Evolutionary conservation across 257 asterid genomes (phyloP), one percentile per base, ranked within the genome.

Genomic region (Mentha longifolia): DNA sequence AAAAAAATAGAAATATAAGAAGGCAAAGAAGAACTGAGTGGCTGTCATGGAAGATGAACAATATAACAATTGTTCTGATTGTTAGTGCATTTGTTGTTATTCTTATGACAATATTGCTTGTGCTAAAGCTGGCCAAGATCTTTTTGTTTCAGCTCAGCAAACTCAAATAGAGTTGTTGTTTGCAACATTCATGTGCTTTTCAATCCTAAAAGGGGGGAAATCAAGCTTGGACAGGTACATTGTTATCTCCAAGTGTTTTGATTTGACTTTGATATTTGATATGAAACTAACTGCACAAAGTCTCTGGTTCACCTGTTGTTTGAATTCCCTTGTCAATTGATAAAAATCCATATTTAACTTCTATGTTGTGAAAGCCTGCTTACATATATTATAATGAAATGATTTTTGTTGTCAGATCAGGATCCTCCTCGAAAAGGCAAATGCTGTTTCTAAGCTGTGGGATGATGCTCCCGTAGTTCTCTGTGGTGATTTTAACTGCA

Each of bases 401-500:
- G 72, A 25, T 81, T 61, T 78, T 72, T 63, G 54, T 70, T 67
- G 77, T 52, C 92, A 94, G 98, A 82, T 91, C 56, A 89, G 98
- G 85, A 78, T 83, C 77, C 98, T 94, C 76, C 91, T 94, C 35
- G 83, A 82, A 20, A 86, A 78, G 82, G 98, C 98, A 72, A 71
- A 84, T 78, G 83, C 84, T 75, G 85, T 91, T 79, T 86, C 96
- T 47, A 91, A 85, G 82, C 95, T 84, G 81, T 94, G 98, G 98
- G 91, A 85, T 81, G 88, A 85, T 78, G 92, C 97, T 78, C 96
- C 96, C 59, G 41, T 94, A 47, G 82, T 91, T 71, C 61, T 94
- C 65, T 94, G 98, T 84, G 98, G 98, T 70, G 98, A 94, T 83
- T 94, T 94, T 80, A 94, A 94, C 86, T 83, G 97, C 86, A 94